Evolutionary conservation across 352 stramenopile species (phyloP), one percentile per base, ranked within the genome.

Genomic region (Phytophthora fragariaefolia): DNA sequence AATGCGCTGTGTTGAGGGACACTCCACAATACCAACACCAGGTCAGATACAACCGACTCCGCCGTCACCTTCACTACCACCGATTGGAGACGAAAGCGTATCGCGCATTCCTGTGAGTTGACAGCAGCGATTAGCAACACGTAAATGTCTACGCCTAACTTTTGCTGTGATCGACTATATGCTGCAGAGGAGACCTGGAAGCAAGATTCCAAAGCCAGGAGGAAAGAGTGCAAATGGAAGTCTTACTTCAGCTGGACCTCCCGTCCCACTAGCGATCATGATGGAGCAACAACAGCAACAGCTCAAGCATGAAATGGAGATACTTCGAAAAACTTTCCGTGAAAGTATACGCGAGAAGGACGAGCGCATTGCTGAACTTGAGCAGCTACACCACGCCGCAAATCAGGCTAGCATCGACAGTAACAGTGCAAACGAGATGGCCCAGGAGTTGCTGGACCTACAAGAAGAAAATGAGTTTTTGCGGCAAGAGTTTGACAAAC

Each of bases 401-500:
- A 6, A 13, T 27, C 52, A 69, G n/a, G 63, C 61, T 57, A 20
- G 7, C 34, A 22, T n/a, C 18, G 27, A 66, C n/a, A n/a, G n/a
- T 46, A 20, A 40, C 34, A 47, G 70, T 23, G 24, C 23, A 2
- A 62, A 58, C 17, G 66, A 6, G 4, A 57, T 78, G 36, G 60
- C 40, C 18, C 71, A 79, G 34, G 76, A 88, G 23, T 52, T 89
- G 10, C 63, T 74, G 20, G 82, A 92, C 50, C 62, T 90, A 43
- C 69, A 86, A 36, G 79, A 90, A 32, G 83, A 93, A 36, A 93
- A 93, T 52, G 52, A 76, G 28, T 91, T 85, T 30, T 48, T 93
- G 24, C 76, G 83, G 4, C 71, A 85, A 20, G 82, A 92, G 40
- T 90, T 92, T 57, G 76, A 90, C 47, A 83, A 80, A 27, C 72